These are phyloP conservation scores for Microcera coccophila DNA, from an alignment of 2,329 filamentous ascomycete genomes.

Conservation along the genomic window DNA sequence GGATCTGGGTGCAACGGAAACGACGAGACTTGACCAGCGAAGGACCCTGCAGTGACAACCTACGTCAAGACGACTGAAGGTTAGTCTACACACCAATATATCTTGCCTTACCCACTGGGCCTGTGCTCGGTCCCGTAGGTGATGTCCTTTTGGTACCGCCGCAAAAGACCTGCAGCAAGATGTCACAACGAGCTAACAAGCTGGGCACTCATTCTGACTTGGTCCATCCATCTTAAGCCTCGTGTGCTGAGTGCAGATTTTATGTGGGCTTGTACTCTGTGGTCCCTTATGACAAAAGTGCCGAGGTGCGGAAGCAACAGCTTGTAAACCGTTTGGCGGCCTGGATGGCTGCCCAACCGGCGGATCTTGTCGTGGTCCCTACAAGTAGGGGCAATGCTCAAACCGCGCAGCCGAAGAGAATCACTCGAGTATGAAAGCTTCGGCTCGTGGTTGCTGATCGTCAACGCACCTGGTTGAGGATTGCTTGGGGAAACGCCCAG, in stretches of 20 bases:
- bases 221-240: too few species aligned
- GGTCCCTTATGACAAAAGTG: too few species aligned
- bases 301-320: background rate
- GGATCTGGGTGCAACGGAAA: too few species aligned
- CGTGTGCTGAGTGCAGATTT: too few species aligned
- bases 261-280: too few species aligned
- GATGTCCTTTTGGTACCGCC: too few species aligned
- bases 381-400: background rate
- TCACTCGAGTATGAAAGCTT: constrained; percentile 12
- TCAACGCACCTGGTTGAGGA: constrained; percentile 1
- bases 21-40: background rate
- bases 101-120: too few species aligned
- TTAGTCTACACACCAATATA: background rate
- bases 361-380: background rate
- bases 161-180: too few species aligned
- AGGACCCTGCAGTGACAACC: background rate
- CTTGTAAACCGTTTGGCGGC: too few species aligned
- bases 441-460: constrained; percentile 6
- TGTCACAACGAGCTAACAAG: too few species aligned
- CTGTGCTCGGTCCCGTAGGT: too few species aligned
- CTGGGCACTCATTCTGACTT: too few species aligned
- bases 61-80: background rate
- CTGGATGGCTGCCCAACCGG: background rate
- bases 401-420: constrained; percentile 1
- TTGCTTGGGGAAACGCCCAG: constrained; percentile 10